phyloP scores from a whole-genome alignment of 176 grass and related monocot species.

The Typha latifolia region DNA sequence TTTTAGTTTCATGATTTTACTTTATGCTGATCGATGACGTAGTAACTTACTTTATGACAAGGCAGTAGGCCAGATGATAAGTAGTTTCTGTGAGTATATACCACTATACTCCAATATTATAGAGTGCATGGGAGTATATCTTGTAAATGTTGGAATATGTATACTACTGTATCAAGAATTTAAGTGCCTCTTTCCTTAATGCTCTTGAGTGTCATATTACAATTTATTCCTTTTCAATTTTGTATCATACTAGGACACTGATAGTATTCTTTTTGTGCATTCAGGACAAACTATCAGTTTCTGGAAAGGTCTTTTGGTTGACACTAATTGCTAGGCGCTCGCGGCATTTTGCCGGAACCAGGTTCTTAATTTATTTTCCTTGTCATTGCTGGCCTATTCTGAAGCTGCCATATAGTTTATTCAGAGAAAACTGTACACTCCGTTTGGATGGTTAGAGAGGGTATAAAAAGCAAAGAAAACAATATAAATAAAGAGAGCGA shows the following conservation, averaged over 20 bases:
- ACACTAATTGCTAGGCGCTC: conserved; percentile 88
- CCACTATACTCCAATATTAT: too few relatives aligned
- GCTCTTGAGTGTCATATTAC: conserved; percentile 17
- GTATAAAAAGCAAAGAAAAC: too few relatives aligned
- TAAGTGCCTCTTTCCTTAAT: background rate
- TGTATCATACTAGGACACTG: background rate
- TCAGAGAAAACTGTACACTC: too few relatives aligned
- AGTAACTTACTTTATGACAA: too few relatives aligned
- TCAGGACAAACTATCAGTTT: conserved; percentile 79
- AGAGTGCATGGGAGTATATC: background rate
- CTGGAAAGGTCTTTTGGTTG: conserved; percentile 65
- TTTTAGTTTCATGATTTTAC: too few relatives aligned
- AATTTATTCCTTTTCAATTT: conserved; percentile 14
- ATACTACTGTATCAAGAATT: background rate
- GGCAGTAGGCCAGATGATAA: too few relatives aligned
- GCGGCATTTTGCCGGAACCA: conserved; percentile 85
- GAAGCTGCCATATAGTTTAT: too few relatives aligned
- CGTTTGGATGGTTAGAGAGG: too few relatives aligned
- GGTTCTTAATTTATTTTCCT: conserved; percentile 34
- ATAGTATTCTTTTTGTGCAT: conserved; percentile 9
- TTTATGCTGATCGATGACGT: too few relatives aligned
- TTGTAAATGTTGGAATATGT: background rate
- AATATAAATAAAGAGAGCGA: conserved; percentile 1
- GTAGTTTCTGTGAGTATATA: too few relatives aligned
- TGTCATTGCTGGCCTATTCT: background rate